phyloP scores from a whole-genome alignment of 2,329 filamentous ascomycete genomes.

The Akanthomyces uredinophilus region DNA sequence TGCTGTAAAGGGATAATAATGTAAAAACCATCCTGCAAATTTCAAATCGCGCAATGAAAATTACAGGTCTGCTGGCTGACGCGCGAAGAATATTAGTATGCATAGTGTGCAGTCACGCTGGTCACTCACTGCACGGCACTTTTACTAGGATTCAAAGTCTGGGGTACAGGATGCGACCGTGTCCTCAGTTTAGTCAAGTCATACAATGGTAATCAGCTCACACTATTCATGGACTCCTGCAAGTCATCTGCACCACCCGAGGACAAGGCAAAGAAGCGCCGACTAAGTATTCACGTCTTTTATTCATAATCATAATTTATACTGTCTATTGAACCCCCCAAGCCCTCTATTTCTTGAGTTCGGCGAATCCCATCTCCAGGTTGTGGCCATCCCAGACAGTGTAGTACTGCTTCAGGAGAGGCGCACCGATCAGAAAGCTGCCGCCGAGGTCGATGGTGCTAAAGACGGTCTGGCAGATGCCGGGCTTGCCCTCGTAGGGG shows the following conservation, averaged over 20 bases:
- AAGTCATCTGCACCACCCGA: no score
- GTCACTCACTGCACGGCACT: neutral
- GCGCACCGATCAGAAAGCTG: constrained; percentile 29
- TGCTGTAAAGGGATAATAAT: no score
- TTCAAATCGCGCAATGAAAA: no score
- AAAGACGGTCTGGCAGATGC: constrained; percentile 30
- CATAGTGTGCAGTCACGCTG: neutral
- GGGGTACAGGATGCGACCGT: neutral
- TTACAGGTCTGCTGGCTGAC: neutral
- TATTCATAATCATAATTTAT: neutral
- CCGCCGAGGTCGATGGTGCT: constrained; percentile 17
- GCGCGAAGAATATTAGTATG: neutral
- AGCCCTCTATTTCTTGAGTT: constrained; percentile 14
- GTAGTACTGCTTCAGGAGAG: constrained; percentile 31
- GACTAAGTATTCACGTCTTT: neutral
- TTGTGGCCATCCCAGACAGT: constrained; percentile 30
- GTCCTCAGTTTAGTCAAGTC: neutral
- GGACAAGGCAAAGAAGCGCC: no score
- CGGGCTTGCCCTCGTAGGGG: constrained; percentile 21
- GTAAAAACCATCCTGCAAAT: no score
- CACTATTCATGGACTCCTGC: no score
- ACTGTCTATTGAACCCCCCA: neutral
- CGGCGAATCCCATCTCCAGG: constrained; percentile 23
- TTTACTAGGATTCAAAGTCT: neutral
- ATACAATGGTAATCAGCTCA: no score